These are phyloP conservation scores for sorghum (Sorghum bicolor) DNA, from an alignment of 176 grass and related monocot genomes.

Conservation along the genomic window DNA sequence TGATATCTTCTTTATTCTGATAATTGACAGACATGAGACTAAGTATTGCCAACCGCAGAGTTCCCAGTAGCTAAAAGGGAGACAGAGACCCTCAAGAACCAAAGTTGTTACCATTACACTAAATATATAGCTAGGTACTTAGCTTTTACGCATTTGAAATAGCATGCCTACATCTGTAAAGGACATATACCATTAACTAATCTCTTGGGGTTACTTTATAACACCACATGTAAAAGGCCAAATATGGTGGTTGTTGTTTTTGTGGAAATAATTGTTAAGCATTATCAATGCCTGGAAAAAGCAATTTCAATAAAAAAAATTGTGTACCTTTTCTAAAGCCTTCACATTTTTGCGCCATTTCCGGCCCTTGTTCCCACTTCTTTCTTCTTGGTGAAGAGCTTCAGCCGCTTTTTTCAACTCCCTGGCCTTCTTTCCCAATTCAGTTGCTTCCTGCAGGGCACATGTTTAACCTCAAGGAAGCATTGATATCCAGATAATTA, in stretches of 20 bases:
- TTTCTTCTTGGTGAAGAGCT: slow-evolving; percentile 96
- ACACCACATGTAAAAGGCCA: background rate
- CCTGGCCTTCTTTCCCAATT: slow-evolving; percentile 89
- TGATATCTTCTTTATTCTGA: background rate
- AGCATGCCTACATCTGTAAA: background rate
- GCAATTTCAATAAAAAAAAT: background rate
- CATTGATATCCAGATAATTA: background rate
- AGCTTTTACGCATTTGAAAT: background rate
- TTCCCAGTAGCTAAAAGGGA: background rate
- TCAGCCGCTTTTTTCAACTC: slow-evolving; percentile 90
- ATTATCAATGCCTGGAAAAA: background rate
- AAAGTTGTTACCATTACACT: background rate
- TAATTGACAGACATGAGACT: background rate
- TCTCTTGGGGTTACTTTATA: background rate
- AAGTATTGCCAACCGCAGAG: background rate
- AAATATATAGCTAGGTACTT: background rate
- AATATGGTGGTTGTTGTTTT: background rate
- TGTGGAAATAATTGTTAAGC: background rate
- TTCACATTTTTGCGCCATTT: slow-evolving; percentile 99
- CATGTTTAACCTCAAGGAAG: slow-evolving; percentile 3
- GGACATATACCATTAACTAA: background rate
- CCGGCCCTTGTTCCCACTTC: slow-evolving; percentile 75
- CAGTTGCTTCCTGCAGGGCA: slow-evolving; percentile 78
- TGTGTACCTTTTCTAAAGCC: slow-evolving; percentile 70
- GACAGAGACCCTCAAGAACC: background rate